Evolutionary conservation across 441 rosid species (phyloP).

Genomic region (Mallotus repandus): DNA sequence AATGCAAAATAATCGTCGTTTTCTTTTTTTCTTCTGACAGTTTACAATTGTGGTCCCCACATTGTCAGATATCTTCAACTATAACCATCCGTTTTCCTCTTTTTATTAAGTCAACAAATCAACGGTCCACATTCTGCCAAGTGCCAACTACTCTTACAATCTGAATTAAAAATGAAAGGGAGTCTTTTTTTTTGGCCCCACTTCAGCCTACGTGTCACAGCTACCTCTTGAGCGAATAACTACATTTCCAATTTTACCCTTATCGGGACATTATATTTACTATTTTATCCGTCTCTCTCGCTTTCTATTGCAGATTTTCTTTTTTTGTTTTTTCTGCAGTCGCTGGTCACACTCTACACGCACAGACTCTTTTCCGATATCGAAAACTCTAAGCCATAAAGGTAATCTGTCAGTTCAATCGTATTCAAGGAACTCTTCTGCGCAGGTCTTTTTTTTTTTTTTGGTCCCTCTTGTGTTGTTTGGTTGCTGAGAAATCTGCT

Average conservation of each 20-base stretch:
- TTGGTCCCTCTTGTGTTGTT: background rate
- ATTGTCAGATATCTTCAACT: background rate
- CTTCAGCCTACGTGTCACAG: background rate
- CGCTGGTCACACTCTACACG: background rate
- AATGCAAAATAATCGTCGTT: background rate
- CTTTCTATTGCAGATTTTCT: background rate
- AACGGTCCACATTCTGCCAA: background rate
- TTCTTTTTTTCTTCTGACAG: background rate
- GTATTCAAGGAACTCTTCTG: background rate
- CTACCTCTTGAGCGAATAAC: background rate
- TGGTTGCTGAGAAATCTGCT: background rate
- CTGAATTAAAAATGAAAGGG: background rate
- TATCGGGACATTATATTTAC: background rate
- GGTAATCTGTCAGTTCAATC: background rate
- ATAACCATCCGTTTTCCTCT: background rate
- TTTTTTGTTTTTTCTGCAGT: conserved; percentile 11
- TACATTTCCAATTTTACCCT: background rate
- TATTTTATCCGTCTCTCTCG: background rate
- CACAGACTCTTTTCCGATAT: background rate
- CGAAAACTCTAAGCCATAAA: background rate
- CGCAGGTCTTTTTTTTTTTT: background rate
- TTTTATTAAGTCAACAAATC: background rate
- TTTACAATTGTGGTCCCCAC: background rate
- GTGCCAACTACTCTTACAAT: background rate
- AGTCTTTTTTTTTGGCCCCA: background rate